Evolutionary conservation across 352 stramenopile genomes (phyloP).

Genomic region (Globisporangium cystogenes): DNA sequence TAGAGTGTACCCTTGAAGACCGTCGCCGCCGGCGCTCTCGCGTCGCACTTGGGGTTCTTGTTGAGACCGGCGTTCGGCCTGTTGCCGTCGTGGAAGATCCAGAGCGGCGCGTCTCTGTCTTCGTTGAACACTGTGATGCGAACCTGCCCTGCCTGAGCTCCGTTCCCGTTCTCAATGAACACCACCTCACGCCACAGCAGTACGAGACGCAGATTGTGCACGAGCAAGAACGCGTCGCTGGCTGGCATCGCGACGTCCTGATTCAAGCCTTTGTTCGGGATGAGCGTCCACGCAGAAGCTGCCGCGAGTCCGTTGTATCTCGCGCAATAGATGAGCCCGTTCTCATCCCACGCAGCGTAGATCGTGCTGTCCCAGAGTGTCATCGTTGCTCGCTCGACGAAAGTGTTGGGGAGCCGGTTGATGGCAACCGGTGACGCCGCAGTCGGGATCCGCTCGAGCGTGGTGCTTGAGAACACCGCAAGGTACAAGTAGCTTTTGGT

Average conservation of each 20-base stretch:
- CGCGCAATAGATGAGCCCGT: conserved; percentile 49
- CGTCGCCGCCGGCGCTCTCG: conserved; percentile 26
- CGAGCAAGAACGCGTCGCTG: conserved; percentile 34
- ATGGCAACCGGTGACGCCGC: conserved; percentile 17
- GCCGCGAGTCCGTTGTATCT: conserved; percentile 39
- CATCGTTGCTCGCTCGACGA: conserved; percentile 44
- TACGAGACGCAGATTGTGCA: conserved; percentile 57
- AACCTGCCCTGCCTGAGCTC: conserved; percentile 35
- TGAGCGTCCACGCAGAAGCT: conserved; percentile 38
- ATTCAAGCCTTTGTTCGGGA: conserved; percentile 62
- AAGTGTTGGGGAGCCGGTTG: conserved; percentile 41
- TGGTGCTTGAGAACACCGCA: conserved; percentile 36
- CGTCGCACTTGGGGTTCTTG: conserved; percentile 32
- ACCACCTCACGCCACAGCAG: conserved; percentile 53
- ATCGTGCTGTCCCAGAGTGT: conserved; percentile 37
- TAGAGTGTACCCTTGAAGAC: conserved; percentile 60
- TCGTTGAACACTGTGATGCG: conserved; percentile 50
- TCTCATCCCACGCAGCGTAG: conserved; percentile 71
- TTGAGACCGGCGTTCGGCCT: conserved; percentile 36
- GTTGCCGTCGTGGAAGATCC: conserved; percentile 77
- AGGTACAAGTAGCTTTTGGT: conserved; percentile 54
- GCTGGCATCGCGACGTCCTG: conserved; percentile 44
- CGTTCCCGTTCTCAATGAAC: conserved; percentile 5
- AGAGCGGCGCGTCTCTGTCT: conserved; percentile 40
- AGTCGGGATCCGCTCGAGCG: conserved; percentile 23